A percentile compares a stretch with the other conserved stretches of the same genome.
Conservation (phyloP, 1,139 yeast species). For the Entelexis sorbosivorans region DNA sequence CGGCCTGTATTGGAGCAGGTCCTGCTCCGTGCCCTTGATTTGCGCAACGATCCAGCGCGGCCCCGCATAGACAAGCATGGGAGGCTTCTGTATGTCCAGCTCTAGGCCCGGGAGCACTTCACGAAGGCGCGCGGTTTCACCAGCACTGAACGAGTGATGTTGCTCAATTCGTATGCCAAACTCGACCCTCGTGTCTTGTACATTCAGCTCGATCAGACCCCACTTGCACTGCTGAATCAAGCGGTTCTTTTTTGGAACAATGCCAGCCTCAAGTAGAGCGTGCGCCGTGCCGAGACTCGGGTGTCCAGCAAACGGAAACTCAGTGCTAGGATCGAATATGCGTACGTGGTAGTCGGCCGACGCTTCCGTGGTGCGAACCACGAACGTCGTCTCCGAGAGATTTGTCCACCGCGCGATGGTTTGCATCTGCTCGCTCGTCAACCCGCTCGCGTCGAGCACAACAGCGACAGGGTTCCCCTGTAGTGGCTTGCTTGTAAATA, state of each 20-base stretch:
- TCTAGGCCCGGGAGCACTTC: slow-evolving; percentile 6
- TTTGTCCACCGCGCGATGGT: slow-evolving; percentile 46
- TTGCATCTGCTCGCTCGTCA: slow-evolving; percentile 35
- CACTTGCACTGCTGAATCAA: slow-evolving; percentile 22
- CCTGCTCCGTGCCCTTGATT: slow-evolving; percentile 1
- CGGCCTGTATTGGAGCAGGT: slow-evolving; percentile 10
- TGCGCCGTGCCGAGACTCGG: slow-evolving; percentile 45
- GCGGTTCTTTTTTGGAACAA: background rate
- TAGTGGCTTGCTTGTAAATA: slow-evolving; percentile 36
- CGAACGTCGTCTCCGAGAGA: slow-evolving; percentile 46
- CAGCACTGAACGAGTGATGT: background rate
- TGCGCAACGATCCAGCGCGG: slow-evolving; percentile 20
- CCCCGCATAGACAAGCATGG: slow-evolving; percentile 15
- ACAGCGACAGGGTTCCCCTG: slow-evolving; percentile 51
- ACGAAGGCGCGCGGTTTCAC: background rate
- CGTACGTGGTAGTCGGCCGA: slow-evolving; percentile 40
- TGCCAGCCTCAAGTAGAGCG: slow-evolving; percentile 15
- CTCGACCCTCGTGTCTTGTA: slow-evolving; percentile 2
- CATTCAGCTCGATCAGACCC: slow-evolving; percentile 15
- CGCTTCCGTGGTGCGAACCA: slow-evolving; percentile 37
- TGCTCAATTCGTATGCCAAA: slow-evolving; percentile 12
- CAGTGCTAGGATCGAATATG: slow-evolving; percentile 39
- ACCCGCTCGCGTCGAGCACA: slow-evolving; percentile 23
- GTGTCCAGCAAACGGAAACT: slow-evolving; percentile 52
- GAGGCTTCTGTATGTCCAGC: background rate